Percentiles rank a stretch among this genome's conserved stretches.
These are phyloP conservation scores for Ceratocystis huliohia DNA, from an alignment of 2,329 filamentous ascomycete genomes.

Conservation along the genomic window DNA sequence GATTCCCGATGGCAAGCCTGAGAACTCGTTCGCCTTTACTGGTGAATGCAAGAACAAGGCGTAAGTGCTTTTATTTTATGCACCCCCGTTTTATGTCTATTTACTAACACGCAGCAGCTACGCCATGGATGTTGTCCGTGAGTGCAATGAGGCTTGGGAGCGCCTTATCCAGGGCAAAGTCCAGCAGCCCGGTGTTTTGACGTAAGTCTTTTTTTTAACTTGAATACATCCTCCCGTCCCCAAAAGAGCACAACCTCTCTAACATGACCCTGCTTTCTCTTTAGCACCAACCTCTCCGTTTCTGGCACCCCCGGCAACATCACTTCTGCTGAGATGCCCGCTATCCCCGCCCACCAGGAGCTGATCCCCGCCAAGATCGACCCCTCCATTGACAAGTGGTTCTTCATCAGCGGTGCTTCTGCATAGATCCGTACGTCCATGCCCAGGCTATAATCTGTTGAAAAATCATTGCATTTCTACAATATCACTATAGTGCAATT, in stretches of 20 bases:
- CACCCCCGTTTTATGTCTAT: constrained; percentile 8
- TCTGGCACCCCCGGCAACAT: constrained; percentile 60
- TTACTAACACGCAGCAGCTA: constrained; percentile 42
- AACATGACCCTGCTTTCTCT: constrained; percentile 23
- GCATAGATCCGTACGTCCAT: constrained; percentile 38
- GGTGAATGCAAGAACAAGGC: constrained; percentile 99
- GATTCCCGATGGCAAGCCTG: constrained; percentile 99
- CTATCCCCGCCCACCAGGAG: constrained; percentile 69
- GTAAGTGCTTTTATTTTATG: constrained; percentile 34
- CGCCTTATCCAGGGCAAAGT: constrained; percentile 87
- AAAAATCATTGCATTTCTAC: constrained; percentile 24
- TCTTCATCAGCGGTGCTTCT: constrained; percentile 98
- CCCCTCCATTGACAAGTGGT: constrained; percentile 98
- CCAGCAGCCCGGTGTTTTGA: constrained; percentile 60
- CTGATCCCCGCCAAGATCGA: constrained; percentile 80
- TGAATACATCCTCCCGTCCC: background rate
- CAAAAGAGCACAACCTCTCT: constrained; percentile 23
- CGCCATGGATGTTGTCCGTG: constrained; percentile 85
- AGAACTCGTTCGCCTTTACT: constrained; percentile 99
- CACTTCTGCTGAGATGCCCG: constrained; percentile 55
- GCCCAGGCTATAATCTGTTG: constrained; percentile 22
- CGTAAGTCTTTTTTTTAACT: constrained; percentile 45
- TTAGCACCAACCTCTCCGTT: constrained; percentile 71
- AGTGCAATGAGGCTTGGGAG: constrained; percentile 96
- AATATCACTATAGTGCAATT: constrained; percentile 23